These are phyloP conservation scores for Phaeosphaeriaceae sp. DNA, from an alignment of 2,329 filamentous ascomycete species.

Conservation along the genomic window DNA sequence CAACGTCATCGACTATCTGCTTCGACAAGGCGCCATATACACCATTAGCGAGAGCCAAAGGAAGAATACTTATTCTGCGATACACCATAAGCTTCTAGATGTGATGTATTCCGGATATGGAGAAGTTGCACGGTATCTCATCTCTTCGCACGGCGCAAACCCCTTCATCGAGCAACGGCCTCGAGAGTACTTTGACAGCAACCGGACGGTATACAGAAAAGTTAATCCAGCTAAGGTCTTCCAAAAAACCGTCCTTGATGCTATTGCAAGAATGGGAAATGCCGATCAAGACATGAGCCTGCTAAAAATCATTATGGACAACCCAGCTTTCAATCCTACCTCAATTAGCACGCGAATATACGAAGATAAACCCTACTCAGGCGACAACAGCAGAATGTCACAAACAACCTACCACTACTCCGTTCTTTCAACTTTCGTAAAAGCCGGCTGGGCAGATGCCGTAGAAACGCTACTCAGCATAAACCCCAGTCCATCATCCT, in stretches of 20 bases:
- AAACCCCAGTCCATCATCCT: not conserved
- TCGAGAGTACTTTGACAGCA: not conserved
- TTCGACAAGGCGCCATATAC: not conserved
- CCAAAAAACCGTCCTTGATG: not conserved
- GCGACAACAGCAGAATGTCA: not conserved
- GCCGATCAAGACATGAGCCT: not conserved
- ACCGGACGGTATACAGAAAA: constrained; percentile 2
- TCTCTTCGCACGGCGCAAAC: not conserved
- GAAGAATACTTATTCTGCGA: not conserved
- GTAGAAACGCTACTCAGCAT: not conserved
- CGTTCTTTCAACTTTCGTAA: not conserved
- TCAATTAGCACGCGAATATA: not conserved
- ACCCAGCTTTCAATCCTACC: not conserved
- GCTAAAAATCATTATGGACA: not conserved
- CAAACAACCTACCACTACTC: constrained; percentile 4
- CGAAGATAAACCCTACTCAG: not conserved
- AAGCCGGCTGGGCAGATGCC: not conserved
- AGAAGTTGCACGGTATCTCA: not conserved
- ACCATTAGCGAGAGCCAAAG: not conserved
- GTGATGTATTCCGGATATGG: not conserved
- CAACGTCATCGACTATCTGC: not conserved
- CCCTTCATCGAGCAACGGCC: constrained; percentile 1
- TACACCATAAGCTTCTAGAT: constrained; percentile 1
- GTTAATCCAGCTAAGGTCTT: not conserved
- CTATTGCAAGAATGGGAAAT: not conserved